Conservation (phyloP, 2,329 filamentous ascomycete species). For the Dendrostoma leiphaemia region DNA sequence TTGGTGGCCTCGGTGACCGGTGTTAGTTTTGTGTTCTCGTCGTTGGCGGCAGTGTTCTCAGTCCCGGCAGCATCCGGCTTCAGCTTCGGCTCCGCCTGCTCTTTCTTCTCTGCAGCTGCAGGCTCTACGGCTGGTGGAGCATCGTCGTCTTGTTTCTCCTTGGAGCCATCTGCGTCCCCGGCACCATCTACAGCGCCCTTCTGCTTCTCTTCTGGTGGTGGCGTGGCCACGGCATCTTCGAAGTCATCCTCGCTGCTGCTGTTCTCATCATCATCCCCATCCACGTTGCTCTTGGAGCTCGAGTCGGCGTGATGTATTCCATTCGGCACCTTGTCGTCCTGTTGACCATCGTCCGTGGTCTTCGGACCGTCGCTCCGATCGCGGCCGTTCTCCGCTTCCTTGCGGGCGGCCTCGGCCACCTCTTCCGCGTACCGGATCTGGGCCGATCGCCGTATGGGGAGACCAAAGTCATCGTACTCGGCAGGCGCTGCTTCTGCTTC, state of each 20-base stretch:
- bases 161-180: neutral
- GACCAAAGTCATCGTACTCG: constrained; percentile 69
- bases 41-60: neutral
- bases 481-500: neutral
- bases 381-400: neutral
- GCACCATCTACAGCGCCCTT: neutral
- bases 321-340: neutral
- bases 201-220: neutral
- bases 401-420: constrained; percentile 13
- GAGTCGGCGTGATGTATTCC: neutral
- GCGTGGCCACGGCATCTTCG: constrained; percentile 26
- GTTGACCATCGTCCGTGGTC: constrained; percentile 10
- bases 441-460: constrained; percentile 51
- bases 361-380: constrained; percentile 12
- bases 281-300: constrained; percentile 15
- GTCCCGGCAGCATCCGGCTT: neutral
- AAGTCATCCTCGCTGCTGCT: constrained; percentile 25
- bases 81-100: neutral
- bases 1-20: neutral
- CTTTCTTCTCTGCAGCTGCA: neutral
- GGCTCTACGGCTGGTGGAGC: constrained; percentile 20
- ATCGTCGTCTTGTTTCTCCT: neutral
- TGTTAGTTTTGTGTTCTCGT: neutral
- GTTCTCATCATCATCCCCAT: constrained; percentile 21
- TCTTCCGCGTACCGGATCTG: constrained; percentile 37